phyloP scores from a whole-genome alignment of 306 rosid species.

The Dalbergia cochinchinensis region DNA sequence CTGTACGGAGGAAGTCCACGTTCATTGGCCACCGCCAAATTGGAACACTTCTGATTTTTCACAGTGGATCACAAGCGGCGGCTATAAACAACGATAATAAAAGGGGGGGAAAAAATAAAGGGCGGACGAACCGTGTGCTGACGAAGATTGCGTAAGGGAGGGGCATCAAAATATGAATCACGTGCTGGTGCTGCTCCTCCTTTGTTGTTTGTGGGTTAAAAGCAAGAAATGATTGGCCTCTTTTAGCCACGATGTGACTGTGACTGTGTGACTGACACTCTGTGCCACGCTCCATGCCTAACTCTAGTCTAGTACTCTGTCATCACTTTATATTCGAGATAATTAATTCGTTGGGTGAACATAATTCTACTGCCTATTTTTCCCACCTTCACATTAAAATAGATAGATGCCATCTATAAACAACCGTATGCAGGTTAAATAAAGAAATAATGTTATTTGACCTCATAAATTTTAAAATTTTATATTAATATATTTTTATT shows the following conservation, averaged over 20 bases:
- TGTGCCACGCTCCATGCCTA: conserved; percentile 5
- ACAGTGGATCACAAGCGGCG: conserved; percentile 23
- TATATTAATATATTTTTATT: too few relatives aligned
- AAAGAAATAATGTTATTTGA: too few relatives aligned
- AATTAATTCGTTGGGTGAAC: too few relatives aligned
- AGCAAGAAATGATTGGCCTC: conserved; percentile 38
- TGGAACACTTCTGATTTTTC: conserved; percentile 20
- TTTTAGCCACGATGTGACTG: conserved; percentile 6
- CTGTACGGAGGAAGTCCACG: conserved; percentile 15
- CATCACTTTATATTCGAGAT: too few relatives aligned
- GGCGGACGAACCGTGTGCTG: background rate
- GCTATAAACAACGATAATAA: background rate
- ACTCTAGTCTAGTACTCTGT: too few relatives aligned
- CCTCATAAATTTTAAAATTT: too few relatives aligned
- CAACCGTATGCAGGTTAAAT: too few relatives aligned
- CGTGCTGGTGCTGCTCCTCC: conserved; percentile 16
- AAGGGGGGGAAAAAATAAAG: background rate
- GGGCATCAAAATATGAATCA: conserved; percentile 23
- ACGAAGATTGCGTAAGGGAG: background rate
- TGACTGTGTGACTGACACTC: background rate
- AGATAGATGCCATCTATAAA: too few relatives aligned
- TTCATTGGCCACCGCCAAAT: conserved; percentile 20
- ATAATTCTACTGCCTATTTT: too few relatives aligned
- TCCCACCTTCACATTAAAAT: too few relatives aligned
- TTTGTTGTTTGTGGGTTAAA: background rate